phyloP scores from a whole-genome alignment of 176 grass and related monocot species.

The Oryza glumipatula region DNA sequence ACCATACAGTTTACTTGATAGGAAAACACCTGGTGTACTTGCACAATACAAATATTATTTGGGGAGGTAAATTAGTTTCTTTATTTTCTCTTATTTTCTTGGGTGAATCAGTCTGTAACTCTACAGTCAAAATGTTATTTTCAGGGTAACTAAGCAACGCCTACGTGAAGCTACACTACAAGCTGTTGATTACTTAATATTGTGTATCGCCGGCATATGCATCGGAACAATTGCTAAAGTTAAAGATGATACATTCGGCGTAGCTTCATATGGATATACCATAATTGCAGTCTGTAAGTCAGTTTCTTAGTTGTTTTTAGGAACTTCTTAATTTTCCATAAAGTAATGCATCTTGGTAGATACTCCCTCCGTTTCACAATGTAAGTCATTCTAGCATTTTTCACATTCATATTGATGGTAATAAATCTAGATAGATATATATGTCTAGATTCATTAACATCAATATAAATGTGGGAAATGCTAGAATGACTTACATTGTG shows the following conservation, averaged over 20 bases:
- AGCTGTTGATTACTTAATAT: constrained; percentile 71
- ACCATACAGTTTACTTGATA: constrained; percentile 52
- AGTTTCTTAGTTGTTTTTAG: constrained; percentile 19
- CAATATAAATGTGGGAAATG: too few species aligned
- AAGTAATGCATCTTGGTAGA: constrained; percentile 16
- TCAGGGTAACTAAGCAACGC: constrained; percentile 67
- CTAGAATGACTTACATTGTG: too few species aligned
- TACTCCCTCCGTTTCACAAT: neutral
- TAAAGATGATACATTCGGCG: constrained; percentile 63
- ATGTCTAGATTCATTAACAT: too few species aligned
- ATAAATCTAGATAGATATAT: too few species aligned
- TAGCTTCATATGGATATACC: constrained; percentile 67
- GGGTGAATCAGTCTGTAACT: constrained; percentile 35
- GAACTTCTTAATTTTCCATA: constrained; percentile 28
- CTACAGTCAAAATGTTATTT: constrained; percentile 34
- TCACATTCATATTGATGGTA: too few species aligned
- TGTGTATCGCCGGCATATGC: constrained; percentile 75
- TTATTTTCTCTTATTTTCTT: constrained; percentile 19
- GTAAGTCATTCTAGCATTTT: too few species aligned
- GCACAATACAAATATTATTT: constrained; percentile 70
- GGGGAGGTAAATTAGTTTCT: constrained; percentile 61
- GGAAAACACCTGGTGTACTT: constrained; percentile 62
- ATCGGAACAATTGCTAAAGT: constrained; percentile 71
- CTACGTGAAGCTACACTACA: constrained; percentile 59
- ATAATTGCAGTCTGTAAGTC: constrained; percentile 84